These are phyloP conservation scores for Echinosophora koreensis DNA, from an alignment of 306 rosid species.

Conservation along the genomic window DNA sequence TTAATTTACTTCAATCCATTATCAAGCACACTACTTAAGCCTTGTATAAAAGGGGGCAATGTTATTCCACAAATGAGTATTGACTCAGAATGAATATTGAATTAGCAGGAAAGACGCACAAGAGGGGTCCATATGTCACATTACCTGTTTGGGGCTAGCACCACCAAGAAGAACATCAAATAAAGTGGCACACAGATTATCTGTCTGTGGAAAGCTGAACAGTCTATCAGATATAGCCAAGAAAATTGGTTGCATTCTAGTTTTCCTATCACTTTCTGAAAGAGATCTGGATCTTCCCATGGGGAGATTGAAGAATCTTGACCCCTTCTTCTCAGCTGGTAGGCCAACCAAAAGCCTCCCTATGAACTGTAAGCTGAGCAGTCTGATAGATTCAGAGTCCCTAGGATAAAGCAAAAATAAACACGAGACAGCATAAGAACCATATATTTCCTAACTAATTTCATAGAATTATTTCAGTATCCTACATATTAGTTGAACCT, in stretches of 20 bases:
- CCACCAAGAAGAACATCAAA: slow-evolving; percentile 99
- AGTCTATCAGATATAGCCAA: slow-evolving; percentile 84
- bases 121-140: slow-evolving; percentile 28
- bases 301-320: slow-evolving; percentile 84
- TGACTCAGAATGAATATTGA: slow-evolving; percentile 24
- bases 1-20: slow-evolving; percentile 33
- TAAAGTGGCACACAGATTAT: slow-evolving; percentile 86
- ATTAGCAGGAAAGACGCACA: slow-evolving; percentile 5
- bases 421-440: slow-evolving; percentile 37
- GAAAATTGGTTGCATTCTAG: slow-evolving; percentile 79
- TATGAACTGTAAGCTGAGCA: slow-evolving; percentile 91
- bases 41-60: slow-evolving; percentile 15
- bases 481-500: background rate
- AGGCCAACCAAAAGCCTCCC: slow-evolving; percentile 94
- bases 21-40: slow-evolving; percentile 2
- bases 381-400: slow-evolving; percentile 88
- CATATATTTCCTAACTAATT: slow-evolving; percentile 9
- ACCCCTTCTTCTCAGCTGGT: slow-evolving; percentile 92
- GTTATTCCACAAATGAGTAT: slow-evolving; percentile 27
- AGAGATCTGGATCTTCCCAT: slow-evolving; percentile 74
- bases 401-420: slow-evolving; percentile 52
- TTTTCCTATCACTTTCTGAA: slow-evolving; percentile 68
- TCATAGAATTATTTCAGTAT: slow-evolving; percentile 12
- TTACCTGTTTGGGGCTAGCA: slow-evolving; percentile 99
- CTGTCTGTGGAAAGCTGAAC: slow-evolving; percentile 92